A percentile compares a stretch with the other conserved stretches of the same genome.
Conservation (phyloP, 257 asterid species). For the Buddleja alternifolia region DNA sequence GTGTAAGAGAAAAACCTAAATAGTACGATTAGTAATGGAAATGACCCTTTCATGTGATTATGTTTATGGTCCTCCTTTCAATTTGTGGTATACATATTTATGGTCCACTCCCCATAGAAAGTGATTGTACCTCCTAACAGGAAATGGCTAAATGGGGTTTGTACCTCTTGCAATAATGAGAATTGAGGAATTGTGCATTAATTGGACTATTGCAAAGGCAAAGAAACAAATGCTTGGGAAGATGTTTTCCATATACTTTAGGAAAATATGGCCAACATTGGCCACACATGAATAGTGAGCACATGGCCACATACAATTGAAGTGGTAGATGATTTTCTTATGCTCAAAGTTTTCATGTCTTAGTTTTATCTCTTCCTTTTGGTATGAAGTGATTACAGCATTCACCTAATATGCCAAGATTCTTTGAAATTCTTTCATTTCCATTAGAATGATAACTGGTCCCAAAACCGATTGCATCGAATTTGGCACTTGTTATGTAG, state of each 20-base stretch:
- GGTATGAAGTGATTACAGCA: no score
- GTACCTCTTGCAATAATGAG: conserved; percentile 23
- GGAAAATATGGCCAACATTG: conserved; percentile 26
- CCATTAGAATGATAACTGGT: no score
- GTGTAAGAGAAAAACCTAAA: neutral
- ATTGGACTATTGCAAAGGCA: neutral
- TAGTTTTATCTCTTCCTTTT: no score
- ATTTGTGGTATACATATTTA: neutral
- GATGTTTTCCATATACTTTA: conserved; percentile 6
- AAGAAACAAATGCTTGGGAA: conserved; percentile 3
- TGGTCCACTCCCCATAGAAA: conserved; percentile 13
- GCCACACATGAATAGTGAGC: conserved; percentile 29
- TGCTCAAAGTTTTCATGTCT: no score
- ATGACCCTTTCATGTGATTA: conserved; percentile 15
- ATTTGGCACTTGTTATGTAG: no score
- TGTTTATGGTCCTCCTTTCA: neutral
- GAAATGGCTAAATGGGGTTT: conserved; percentile 1
- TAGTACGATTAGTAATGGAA: neutral
- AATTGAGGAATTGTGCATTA: neutral
- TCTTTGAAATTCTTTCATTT: no score
- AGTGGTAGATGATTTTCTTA: no score
- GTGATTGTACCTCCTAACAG: conserved; percentile 25
- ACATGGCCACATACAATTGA: conserved; percentile 27
- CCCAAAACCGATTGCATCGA: no score
- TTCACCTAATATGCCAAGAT: no score